Percentiles rank a stretch among this genome's conserved stretches.
Evolutionary conservation across 2,329 filamentous ascomycete species (phyloP).

Genomic region (Claviceps pazoutovae): DNA sequence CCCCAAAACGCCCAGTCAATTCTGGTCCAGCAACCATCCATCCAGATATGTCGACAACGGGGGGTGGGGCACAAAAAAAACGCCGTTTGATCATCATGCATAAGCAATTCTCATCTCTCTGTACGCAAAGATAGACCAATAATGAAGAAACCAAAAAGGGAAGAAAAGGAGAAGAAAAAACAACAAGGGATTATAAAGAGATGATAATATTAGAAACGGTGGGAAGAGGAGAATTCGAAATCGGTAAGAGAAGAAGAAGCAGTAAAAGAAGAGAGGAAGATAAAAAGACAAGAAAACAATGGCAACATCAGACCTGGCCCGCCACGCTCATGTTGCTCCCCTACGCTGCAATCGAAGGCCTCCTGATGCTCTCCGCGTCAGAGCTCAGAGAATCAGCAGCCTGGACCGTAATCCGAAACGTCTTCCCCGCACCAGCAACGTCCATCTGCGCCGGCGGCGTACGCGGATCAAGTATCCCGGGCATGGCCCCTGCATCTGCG

Average conservation of each 20-base stretch:
- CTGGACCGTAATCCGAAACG: constrained; percentile 14
- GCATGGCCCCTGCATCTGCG: not conserved
- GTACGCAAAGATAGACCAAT: not conserved
- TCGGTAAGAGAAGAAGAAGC: not conserved
- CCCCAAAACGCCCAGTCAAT: too few species aligned
- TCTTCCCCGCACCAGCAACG: constrained; percentile 7
- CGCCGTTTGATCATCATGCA: too few species aligned
- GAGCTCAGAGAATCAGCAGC: constrained; percentile 3
- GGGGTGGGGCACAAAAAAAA: too few species aligned
- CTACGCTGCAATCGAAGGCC: constrained; percentile 12
- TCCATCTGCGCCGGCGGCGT: constrained; percentile 19
- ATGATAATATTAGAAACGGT: not conserved
- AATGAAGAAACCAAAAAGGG: too few species aligned
- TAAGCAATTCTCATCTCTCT: not conserved
- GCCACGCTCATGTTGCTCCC: not conserved
- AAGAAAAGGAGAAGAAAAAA: not conserved
- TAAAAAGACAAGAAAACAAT: not conserved
- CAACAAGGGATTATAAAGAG: too few species aligned
- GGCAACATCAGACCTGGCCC: not conserved
- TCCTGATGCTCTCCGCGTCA: constrained; percentile 8
- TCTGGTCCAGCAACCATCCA: too few species aligned
- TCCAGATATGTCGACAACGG: too few species aligned
- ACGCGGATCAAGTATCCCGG: constrained; percentile 6
- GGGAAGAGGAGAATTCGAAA: not conserved
- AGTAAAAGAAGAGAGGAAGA: not conserved